phyloP scores from a whole-genome alignment of 2,329 filamentous ascomycete genomes.

The Cladosporium sphaerospermum region DNA sequence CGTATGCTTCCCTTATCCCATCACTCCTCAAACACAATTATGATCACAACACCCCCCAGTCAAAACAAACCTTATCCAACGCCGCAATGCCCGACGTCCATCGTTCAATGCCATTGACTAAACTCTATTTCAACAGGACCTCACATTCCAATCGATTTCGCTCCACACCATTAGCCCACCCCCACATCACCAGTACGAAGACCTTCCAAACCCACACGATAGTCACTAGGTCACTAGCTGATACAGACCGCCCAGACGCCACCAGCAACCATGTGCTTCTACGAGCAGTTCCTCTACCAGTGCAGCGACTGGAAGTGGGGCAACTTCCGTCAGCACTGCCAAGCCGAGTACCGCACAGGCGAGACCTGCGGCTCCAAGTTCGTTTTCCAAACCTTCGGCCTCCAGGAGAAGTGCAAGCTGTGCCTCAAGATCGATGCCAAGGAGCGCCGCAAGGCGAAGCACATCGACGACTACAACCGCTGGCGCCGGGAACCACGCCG shows the following conservation, averaged over 20 bases:
- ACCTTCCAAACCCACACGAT: neutral
- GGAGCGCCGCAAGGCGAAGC: slow-evolving; percentile 65
- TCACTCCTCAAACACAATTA: neutral
- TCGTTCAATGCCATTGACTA: neutral
- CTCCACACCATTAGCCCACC: slow-evolving; percentile 1
- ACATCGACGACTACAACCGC: slow-evolving; percentile 66
- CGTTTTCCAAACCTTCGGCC: slow-evolving; percentile 66
- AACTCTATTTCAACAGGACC: neutral
- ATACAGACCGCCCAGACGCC: neutral
- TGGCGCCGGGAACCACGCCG: slow-evolving; percentile 66
- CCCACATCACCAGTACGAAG: slow-evolving; percentile 5
- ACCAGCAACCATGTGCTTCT: slow-evolving; percentile 72
- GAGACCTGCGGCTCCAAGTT: slow-evolving; percentile 96
- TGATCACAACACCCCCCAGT: neutral
- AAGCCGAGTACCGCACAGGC: slow-evolving; percentile 88
- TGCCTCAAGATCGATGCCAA: slow-evolving; percentile 90
- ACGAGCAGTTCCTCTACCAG: slow-evolving; percentile 76
- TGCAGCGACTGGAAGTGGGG: slow-evolving; percentile 96
- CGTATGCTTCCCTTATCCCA: neutral
- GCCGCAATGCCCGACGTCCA: neutral
- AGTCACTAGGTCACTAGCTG: slow-evolving; percentile 29
- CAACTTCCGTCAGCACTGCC: slow-evolving; percentile 85
- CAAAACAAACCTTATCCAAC: neutral
- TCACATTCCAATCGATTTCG: slow-evolving; percentile 3
- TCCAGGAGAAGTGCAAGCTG: slow-evolving; percentile 65